These are phyloP conservation scores for Capsicum baccatum DNA, from an alignment of 257 asterid genomes.

Conservation along the genomic window DNA sequence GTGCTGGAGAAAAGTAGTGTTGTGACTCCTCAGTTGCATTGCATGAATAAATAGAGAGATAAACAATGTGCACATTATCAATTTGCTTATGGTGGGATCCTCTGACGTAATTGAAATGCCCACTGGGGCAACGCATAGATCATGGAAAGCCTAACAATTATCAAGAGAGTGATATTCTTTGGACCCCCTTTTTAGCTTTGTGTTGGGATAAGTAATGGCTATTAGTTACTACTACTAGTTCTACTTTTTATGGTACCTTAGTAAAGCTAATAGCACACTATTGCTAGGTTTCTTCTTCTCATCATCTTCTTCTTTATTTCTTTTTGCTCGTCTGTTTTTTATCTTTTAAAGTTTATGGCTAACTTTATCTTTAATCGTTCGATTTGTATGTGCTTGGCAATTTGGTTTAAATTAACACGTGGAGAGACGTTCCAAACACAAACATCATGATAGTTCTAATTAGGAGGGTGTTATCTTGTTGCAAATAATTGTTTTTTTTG, in stretches of 20 bases:
- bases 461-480: not conserved
- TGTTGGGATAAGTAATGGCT: constrained; percentile 19
- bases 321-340: not conserved
- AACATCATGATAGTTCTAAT: not conserved
- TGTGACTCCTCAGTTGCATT: constrained; percentile 41
- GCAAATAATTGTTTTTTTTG: not conserved
- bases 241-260: constrained; percentile 22
- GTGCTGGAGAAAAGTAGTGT: constrained; percentile 36
- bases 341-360: constrained; percentile 19
- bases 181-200: constrained; percentile 23
- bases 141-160: constrained; percentile 20
- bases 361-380: constrained; percentile 16
- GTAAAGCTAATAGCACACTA: constrained; percentile 23
- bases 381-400: not conserved
- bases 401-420: not conserved
- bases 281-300: constrained; percentile 24
- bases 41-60: constrained; percentile 32
- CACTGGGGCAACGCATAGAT: not conserved
- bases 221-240: not conserved
- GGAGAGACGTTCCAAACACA: constrained; percentile 21
- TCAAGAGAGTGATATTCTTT: constrained; percentile 20
- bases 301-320: not conserved
- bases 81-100: constrained; percentile 21
- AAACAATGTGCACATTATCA: constrained; percentile 17
- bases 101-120: constrained; percentile 16